Evolutionary conservation across 768 basidiomycete species (phyloP), one percentile per base, ranked within the genome.

Genomic region (Amanita subjunquillea): DNA sequence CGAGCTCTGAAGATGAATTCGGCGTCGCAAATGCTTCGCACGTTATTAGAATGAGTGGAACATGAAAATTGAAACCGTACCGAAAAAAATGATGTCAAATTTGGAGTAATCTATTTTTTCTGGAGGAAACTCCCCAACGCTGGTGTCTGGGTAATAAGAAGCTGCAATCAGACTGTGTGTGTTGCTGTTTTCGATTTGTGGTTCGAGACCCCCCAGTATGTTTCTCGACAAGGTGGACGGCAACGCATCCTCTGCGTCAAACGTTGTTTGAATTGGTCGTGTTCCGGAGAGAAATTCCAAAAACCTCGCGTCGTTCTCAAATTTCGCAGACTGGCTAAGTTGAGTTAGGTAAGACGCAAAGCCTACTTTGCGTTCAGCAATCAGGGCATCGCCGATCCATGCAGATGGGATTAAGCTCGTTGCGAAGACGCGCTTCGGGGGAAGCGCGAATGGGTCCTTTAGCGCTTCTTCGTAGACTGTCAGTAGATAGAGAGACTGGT

Each of bases 1-100:
- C 65, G 23, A 88, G 63, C 13, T 67, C 70, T 56, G 67, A 70
- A 32, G 76, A 73, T 10, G 82, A 78, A 54, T 75, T 83, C 6
- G 85, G 83, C 17, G 78, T 76, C 6, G 80, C 85, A 60, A 88
- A 90, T 6, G 86, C 85, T 84, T 46, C 17, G 30, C 4, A 5
- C 9, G 3, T 15, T 20, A 15, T 22, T 51, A 29, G 17, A 43
- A 43, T 10, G 34, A 13, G 17, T 27, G n/a, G 36, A 29, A 15
- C 29, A 32, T 4, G 23, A 13, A 32, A 9, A 23, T 17, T 4
- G 50, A 17, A 22, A 25, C n/a, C 10, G 6, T 27, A 51, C 41
- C 41, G 39, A 43, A 51, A 29, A 51, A 51, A 4, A 51, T 9
- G 30, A 51, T 73, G 63, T 87, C 82, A 58, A 83, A 84, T 60